Evolutionary conservation across 176 grass and related monocot genomes (phyloP), one percentile per base, ranked within the genome.

Genomic region (Eleusine indica): DNA sequence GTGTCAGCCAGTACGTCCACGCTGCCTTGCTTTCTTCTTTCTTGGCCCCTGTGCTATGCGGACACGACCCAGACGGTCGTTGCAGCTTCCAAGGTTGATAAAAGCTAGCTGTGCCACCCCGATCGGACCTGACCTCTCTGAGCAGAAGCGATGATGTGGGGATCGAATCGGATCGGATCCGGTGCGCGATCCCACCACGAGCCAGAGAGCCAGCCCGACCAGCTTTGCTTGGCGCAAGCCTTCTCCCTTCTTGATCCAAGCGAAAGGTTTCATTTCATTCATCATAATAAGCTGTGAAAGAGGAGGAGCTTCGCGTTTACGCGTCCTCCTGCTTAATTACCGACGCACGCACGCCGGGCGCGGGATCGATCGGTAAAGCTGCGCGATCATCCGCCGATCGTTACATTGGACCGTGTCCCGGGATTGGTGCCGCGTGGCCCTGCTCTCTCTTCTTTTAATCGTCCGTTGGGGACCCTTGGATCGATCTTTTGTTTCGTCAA

Each of bases 81-180:
- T 29, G 62, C 76, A 32, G 62, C 61, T 66, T 79, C 76, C 76
- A 18, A 79, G 61, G n/a, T 25, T 28, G 58, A 3, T 62, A 62
- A 62, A 62, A 62, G 58, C n/a, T 11, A 21, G 2, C 2, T 3
- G 1, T 2, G 57, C 21, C 58, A 11, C 7, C 57, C 2, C 6
- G 58, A 62, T n/a, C 58, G 0, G 58, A 11, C 54, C 54, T 57
- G 54, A 57, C 54, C 54, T 35, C 32, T 35, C 2, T 2, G 32
- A 1, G 0, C 3, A 57, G 53, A 17, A 60, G 15, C 1, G 38
- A 15, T 6, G 75, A 0, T 15, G 58, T 66, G 41, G 29, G 25
- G 17, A 67, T 32, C 25, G 16, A 17, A 79, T 79, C 77, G 60
- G 76, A 78, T 78, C 76, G 15, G 76, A 49, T 79, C 62, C 77